Base-by-base conservation (phyloP, 2,329 filamentous ascomycete species). In the Colletotrichum australisinense region DNA sequence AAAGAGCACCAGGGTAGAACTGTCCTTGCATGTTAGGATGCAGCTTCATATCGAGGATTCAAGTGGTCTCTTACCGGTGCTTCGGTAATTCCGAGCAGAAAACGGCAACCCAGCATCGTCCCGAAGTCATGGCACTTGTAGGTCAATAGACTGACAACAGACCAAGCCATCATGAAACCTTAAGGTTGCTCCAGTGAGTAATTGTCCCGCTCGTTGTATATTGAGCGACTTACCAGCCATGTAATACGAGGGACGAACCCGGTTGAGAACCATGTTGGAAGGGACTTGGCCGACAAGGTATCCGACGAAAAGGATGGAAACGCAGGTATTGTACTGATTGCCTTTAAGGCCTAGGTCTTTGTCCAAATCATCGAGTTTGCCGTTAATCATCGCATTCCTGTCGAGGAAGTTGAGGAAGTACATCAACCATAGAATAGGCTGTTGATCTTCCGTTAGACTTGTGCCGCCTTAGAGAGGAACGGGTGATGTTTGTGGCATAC, bases 241-340 rank as follows among this genome's bases (percentile, higher is more conserved):
- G 67, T 67, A 55, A 70, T 73, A 75, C 1, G 74, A 75, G 5
- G 77, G 76, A 5, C 78, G 75, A 0, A 78, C 79, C 24, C 79
- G 76, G 67, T 80, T 81, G 3, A 82, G 71, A n/a, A 82, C 77
- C 80, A 82, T 81, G 75, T 82, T 82, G 22, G 77, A 79, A 12
- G 79, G 80, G 7, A 84, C 69, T 26, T 75, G 74, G 14, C 74
- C 74, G 11, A 72, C 74, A 3, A 75, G 72, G 9, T 75, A 75
- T 62, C 74, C 74, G 14, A 75, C 74, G 7, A 75, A 75, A 2
- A 75, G 55, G 42, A 75, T 75, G 30, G 74, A 75, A 1, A 75
- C 74, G 14, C 78, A 78, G 9, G 79, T 81, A 58, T 80, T 78
- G 69, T 80, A 81, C 67, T 82, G 74, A 0, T 76, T 76, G 0